phyloP scores from a whole-genome alignment of 495 filamentous ascomycete species.

The Tricharina praecox region DNA sequence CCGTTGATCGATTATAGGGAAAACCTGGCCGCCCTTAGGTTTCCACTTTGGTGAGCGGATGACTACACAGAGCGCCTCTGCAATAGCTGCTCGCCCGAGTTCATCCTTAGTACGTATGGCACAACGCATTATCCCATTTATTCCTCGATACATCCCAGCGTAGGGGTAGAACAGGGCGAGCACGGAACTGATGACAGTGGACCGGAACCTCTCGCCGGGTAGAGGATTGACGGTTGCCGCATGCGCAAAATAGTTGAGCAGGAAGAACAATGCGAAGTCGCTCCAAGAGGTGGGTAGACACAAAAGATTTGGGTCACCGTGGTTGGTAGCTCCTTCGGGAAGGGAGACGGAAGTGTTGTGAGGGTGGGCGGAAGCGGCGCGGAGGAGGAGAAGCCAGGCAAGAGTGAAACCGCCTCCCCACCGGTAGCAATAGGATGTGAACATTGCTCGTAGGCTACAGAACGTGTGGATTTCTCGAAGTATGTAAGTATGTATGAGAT shows the following conservation, averaged over 20 bases:
- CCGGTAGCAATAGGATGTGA: no score
- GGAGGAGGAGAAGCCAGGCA: no score
- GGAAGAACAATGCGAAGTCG: conserved; percentile 21
- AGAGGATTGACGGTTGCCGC: conserved; percentile 18
- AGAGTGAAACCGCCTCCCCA: no score
- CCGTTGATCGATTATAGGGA: no score
- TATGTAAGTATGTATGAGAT: no score
- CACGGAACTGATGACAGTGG: not conserved
- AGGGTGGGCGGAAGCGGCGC: no score
- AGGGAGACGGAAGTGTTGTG: no score
- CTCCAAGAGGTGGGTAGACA: conserved; percentile 13
- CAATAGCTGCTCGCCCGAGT: not conserved
- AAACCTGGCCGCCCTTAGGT: no score
- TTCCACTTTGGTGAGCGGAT: not conserved
- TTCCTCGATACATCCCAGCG: not conserved
- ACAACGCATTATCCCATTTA: not conserved
- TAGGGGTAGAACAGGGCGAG: not conserved
- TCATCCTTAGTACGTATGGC: not conserved
- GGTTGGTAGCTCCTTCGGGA: not conserved
- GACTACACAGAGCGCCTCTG: not conserved
- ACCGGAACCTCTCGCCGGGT: conserved; percentile 3
- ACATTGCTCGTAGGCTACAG: no score
- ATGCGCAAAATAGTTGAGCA: conserved; percentile 26
- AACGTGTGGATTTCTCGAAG: no score
- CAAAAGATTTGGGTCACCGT: not conserved